Percentiles rank a stretch among this genome's conserved stretches.
Evolutionary conservation across 2,329 filamentous ascomycete species (phyloP).

Genomic region (Tolypocladium ophioglossoides): DNA sequence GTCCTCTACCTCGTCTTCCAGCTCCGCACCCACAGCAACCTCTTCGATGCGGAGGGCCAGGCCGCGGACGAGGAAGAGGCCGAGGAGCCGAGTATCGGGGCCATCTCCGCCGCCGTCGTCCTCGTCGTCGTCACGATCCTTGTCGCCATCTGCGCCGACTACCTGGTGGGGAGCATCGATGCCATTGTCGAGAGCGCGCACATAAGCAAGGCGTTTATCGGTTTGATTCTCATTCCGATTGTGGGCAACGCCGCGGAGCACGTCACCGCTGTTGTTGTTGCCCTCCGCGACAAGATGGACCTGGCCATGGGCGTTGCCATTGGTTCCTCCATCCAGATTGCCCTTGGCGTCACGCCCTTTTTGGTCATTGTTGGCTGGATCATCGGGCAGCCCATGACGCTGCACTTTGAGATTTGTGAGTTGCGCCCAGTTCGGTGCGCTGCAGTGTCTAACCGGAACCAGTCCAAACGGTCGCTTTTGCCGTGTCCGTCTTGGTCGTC

Average conservation of each 20-base stretch:
- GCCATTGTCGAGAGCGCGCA: slow-evolving; percentile 56
- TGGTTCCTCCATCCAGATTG: slow-evolving; percentile 74
- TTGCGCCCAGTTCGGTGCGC: background rate
- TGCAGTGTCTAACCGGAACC: background rate
- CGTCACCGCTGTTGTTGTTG: slow-evolving; percentile 71
- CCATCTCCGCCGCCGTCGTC: slow-evolving; percentile 52
- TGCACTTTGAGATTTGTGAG: slow-evolving; percentile 61
- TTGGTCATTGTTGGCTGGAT: slow-evolving; percentile 75
- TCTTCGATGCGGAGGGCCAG: slow-evolving; percentile 51
- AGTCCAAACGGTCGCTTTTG: slow-evolving; percentile 70
- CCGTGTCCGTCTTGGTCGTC: slow-evolving; percentile 63
- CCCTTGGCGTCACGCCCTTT: slow-evolving; percentile 69
- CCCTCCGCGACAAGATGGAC: slow-evolving; percentile 67
- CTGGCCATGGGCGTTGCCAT: slow-evolving; percentile 69
- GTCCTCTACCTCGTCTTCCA: slow-evolving; percentile 71
- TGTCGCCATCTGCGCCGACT: slow-evolving; percentile 66
- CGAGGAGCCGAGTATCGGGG: slow-evolving; percentile 45
- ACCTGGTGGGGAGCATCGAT: slow-evolving; percentile 68
- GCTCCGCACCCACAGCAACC: slow-evolving; percentile 59
- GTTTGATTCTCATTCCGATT: slow-evolving; percentile 68
- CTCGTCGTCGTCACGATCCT: slow-evolving; percentile 60
- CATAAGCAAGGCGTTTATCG: slow-evolving; percentile 74
- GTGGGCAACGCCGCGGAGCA: slow-evolving; percentile 75
- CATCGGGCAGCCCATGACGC: slow-evolving; percentile 60
- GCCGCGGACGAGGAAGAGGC: slow-evolving; percentile 29